These are phyloP conservation scores for Phialemoniopsis sp. DNA, from an alignment of 2,329 filamentous ascomycete genomes.

Conservation along the genomic window DNA sequence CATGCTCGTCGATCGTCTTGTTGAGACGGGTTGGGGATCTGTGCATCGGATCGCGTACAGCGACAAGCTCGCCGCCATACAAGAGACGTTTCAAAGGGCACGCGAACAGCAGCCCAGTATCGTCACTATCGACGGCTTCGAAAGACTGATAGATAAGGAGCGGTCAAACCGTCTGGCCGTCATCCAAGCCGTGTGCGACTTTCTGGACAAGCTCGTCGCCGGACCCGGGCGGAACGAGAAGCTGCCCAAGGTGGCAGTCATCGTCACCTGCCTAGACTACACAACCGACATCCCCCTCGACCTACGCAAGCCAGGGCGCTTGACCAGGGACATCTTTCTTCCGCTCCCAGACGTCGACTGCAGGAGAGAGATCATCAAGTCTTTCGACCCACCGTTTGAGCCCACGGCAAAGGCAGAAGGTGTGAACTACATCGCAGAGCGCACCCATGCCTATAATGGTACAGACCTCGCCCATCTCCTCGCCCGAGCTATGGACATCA, in stretches of 20 bases:
- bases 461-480: conserved; percentile 69
- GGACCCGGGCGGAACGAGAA: conserved; percentile 28
- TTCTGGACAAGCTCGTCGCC: conserved; percentile 45
- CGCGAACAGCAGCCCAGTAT: conserved; percentile 67
- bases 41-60: conserved; percentile 57
- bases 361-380: conserved; percentile 70
- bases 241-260: conserved; percentile 61
- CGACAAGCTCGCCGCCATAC: conserved; percentile 55
- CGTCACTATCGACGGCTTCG: conserved; percentile 74
- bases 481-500: conserved; percentile 34
- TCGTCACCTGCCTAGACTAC: conserved; percentile 70
- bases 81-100: conserved; percentile 67
- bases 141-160: conserved; percentile 62
- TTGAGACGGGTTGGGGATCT: conserved; percentile 64
- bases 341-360: conserved; percentile 70
- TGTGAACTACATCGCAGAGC: conserved; percentile 59
- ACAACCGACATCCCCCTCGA: conserved; percentile 67
- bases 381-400: conserved; percentile 44
- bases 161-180: conserved; percentile 44
- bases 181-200: conserved; percentile 45
- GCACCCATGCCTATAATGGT: conserved; percentile 84
- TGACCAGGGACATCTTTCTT: conserved; percentile 66
- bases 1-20: conserved; percentile 65
- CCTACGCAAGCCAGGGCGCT: conserved; percentile 61
- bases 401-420: conserved; percentile 16